Evolutionary conservation across 352 stramenopile genomes (phyloP), one percentile per base, ranked within the genome.

Genomic region (Lagenidium giganteum): DNA sequence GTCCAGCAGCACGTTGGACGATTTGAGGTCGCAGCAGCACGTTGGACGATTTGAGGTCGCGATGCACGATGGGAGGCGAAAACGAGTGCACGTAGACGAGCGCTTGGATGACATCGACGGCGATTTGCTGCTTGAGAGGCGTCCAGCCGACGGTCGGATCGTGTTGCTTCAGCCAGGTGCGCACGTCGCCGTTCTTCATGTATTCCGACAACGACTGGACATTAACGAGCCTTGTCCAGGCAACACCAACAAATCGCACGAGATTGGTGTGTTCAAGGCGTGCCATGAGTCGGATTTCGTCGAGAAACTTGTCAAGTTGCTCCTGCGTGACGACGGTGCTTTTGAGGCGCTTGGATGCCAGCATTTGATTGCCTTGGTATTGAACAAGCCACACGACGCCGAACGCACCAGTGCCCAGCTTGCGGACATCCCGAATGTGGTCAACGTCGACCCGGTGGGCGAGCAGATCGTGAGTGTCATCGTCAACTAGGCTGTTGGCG

Each of bases 31-130:
- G 66, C 12, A 87, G 47, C 13, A 87, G 53, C 34, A 87, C 68
- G 57, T 87, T 87, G 44, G 70, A 68, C 17, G 66, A 81, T 41
- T 86, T 83, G 43, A 86, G 66, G 49, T 86, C 73, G 24, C 73
- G 70, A 42, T 86, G 73, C 48, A 86, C 78, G 54, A 86, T 82
- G 28, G 79, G 51, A 25, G 70, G 70, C 8, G 39, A 69, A 11
- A 83, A 43, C 12, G 74, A 87, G 50, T 87, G 74, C 29, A 87
- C 25, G 48, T 87, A 87, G 51, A 83, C 68, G 54, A 87, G 57
- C 1, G 74, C 70, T 42, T 83, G 71, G 54, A 83, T 74, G 11
- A 61, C 78, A 48, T 87, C 75, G n/a, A 64, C 48, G 22, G 74
- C 74, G 33, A 71, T 76, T 48, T 70, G 58, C 4, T 83, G 49